These are phyloP conservation scores for Melaleuca quinquenervia DNA, from an alignment of 345 rosid species.

Conservation along the genomic window DNA sequence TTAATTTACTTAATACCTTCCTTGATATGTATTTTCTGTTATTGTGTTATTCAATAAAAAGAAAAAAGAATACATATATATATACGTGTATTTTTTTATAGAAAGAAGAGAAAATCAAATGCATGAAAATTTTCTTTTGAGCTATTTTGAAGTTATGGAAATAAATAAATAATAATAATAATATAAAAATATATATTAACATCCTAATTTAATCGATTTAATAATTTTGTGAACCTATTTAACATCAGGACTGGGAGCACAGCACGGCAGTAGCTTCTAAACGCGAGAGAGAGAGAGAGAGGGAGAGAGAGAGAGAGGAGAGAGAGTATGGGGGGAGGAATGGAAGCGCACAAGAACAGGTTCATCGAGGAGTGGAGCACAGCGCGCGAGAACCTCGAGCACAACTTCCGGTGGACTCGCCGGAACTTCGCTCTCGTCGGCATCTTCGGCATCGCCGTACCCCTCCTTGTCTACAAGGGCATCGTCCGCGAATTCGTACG, in stretches of 20 bases:
- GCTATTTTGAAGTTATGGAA: neutral
- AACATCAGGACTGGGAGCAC: neutral
- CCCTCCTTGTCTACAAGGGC: conserved; percentile 76
- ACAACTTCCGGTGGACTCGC: conserved; percentile 92
- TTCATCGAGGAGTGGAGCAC: conserved; percentile 90
- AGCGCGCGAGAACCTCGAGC: conserved; percentile 80
- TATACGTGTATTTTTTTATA: no score
- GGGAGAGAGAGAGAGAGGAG: neutral
- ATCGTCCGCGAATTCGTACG: conserved; percentile 78
- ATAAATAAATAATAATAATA: neutral
- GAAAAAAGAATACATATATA: fast-evolving
- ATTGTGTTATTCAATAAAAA: neutral
- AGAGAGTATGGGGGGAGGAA: conserved; percentile 77
- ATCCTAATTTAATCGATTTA: neutral
- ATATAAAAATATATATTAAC: neutral
- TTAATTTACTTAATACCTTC: neutral
- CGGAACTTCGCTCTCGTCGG: conserved; percentile 87
- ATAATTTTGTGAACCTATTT: neutral
- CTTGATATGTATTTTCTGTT: neutral
- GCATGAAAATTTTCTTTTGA: neutral
- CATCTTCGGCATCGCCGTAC: conserved; percentile 80
- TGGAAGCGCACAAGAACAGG: conserved; percentile 84
- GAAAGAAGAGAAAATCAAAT: neutral
- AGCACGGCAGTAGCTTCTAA: neutral
- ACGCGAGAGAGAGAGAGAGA: neutral